Percentiles rank a stretch among this genome's conserved stretches.
Evolutionary conservation across 2,329 filamentous ascomycete genomes (phyloP).

Genomic region (Paecilomyces fulvus): DNA sequence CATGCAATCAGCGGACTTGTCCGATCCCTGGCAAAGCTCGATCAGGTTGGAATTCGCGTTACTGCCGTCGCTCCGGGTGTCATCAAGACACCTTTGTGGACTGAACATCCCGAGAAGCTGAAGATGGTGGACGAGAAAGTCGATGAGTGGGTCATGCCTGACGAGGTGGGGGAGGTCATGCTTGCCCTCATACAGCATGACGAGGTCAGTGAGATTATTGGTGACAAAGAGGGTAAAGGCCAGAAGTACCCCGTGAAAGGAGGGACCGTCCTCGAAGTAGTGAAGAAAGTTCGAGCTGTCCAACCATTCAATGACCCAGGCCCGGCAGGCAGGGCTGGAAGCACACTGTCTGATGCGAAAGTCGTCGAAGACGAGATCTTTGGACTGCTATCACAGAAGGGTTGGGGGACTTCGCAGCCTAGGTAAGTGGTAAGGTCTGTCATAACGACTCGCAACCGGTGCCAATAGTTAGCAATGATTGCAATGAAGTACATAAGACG

Average conservation of each 20-base stretch:
- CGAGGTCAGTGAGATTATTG: slow-evolving; percentile 28
- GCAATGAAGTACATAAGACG: not conserved
- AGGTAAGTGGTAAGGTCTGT: slow-evolving; percentile 16
- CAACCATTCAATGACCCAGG: slow-evolving; percentile 46
- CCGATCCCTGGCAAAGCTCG: slow-evolving; percentile 43
- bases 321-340: slow-evolving; percentile 39
- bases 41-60: slow-evolving; percentile 47
- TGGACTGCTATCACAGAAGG: slow-evolving; percentile 37
- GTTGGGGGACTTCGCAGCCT: slow-evolving; percentile 38
- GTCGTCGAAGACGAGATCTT: slow-evolving; percentile 43
- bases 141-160: slow-evolving; percentile 52
- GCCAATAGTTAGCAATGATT: not conserved
- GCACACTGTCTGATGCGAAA: slow-evolving; percentile 36
- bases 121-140: slow-evolving; percentile 38
- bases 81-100: slow-evolving; percentile 56
- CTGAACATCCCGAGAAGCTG: slow-evolving; percentile 53
- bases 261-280: slow-evolving; percentile 50
- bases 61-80: slow-evolving; percentile 53
- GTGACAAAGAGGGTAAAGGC: slow-evolving; percentile 21
- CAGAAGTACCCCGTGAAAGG: slow-evolving; percentile 32
- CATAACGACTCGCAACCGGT: not conserved
- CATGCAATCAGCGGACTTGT: slow-evolving; percentile 43
- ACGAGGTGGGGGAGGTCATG: slow-evolving; percentile 54
- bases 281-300: slow-evolving; percentile 45
- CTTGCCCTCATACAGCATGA: slow-evolving; percentile 45